Conservation (phyloP, 2,329 filamentous ascomycete species). For the Microdochium nivale region DNA sequence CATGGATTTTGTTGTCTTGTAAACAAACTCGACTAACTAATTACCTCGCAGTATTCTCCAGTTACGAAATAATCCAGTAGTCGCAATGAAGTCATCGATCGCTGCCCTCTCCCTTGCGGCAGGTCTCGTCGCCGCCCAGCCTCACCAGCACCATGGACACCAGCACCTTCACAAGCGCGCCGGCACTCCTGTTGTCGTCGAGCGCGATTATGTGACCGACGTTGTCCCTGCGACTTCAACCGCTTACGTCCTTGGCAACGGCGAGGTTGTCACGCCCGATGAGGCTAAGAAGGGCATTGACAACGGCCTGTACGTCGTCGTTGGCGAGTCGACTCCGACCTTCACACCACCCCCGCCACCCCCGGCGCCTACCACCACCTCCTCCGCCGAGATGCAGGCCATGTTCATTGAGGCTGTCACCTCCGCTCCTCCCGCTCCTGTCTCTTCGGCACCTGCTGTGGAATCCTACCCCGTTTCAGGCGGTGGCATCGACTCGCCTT, state of each 20-base stretch:
- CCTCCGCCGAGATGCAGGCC: conserved; percentile 18
- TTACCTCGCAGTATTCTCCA: background rate
- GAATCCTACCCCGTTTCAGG: conserved; percentile 20
- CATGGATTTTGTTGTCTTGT: background rate
- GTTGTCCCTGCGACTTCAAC: conserved; percentile 54
- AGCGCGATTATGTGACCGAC: conserved; percentile 39
- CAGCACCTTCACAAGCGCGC: conserved; percentile 49
- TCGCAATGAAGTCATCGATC: conserved; percentile 38
- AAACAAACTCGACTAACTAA: background rate
- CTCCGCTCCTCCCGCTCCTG: conserved; percentile 22
- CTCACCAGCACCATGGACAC: conserved; percentile 50
- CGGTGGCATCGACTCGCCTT: conserved; percentile 54
- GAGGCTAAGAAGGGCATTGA: conserved; percentile 65
- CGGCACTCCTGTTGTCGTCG: conserved; percentile 35
- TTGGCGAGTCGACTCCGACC: conserved; percentile 49
- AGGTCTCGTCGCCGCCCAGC: conserved; percentile 47
- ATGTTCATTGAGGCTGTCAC: conserved; percentile 22
- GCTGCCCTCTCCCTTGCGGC: conserved; percentile 42
- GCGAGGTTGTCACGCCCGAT: conserved; percentile 47
- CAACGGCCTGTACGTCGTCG: conserved; percentile 60
- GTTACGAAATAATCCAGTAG: background rate
- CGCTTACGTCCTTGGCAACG: conserved; percentile 60
- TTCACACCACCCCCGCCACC: conserved; percentile 34
- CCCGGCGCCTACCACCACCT: conserved; percentile 18
- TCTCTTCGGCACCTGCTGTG: conserved; percentile 22